Evolutionary conservation across 2,329 filamentous ascomycete genomes (phyloP).

Genomic region (Teratosphaeria destructans): DNA sequence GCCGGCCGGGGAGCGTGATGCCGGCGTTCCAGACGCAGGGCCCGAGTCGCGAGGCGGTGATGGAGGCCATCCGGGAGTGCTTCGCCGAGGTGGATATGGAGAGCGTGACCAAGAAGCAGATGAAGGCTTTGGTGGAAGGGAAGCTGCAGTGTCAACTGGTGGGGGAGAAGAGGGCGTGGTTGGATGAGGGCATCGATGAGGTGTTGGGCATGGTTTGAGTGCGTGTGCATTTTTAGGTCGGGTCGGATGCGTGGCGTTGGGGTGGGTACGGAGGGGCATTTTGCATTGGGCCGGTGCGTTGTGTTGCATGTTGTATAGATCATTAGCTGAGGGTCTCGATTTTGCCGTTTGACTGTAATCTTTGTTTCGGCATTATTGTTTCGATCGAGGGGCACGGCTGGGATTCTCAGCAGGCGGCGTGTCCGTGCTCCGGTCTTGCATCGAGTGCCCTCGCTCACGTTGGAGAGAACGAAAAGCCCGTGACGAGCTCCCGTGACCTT

Average conservation of each 20-base stretch:
- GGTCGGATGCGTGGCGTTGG: not conserved
- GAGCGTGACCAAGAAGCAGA: conserved; percentile 96
- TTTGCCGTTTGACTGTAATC: too few species aligned
- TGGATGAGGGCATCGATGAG: conserved; percentile 85
- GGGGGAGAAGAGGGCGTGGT: conserved; percentile 76
- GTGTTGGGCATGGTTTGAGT: conserved; percentile 84
- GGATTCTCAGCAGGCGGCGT: too few species aligned
- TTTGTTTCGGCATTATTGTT: too few species aligned
- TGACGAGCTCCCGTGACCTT: too few species aligned
- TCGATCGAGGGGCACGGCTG: too few species aligned
- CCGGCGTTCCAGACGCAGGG: conserved; percentile 53
- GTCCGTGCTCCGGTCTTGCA: too few species aligned
- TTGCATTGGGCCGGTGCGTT: not conserved
- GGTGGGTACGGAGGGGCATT: not conserved
- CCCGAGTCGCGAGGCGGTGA: conserved; percentile 68
- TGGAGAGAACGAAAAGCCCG: too few species aligned
- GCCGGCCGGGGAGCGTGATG: conserved; percentile 27
- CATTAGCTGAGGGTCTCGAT: too few species aligned
- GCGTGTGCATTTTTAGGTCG: not conserved
- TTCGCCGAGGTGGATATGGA: conserved; percentile 85
- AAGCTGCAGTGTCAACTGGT: conserved; percentile 78
- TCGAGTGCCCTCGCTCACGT: too few species aligned
- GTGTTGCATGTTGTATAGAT: too few species aligned
- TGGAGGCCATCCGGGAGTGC: conserved; percentile 74
- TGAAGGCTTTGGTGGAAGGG: conserved; percentile 77